Evolutionary conservation across 2,329 filamentous ascomycete species (phyloP), one percentile per base, ranked within the genome.

Genomic region (Pseudogymnoascus sp.): DNA sequence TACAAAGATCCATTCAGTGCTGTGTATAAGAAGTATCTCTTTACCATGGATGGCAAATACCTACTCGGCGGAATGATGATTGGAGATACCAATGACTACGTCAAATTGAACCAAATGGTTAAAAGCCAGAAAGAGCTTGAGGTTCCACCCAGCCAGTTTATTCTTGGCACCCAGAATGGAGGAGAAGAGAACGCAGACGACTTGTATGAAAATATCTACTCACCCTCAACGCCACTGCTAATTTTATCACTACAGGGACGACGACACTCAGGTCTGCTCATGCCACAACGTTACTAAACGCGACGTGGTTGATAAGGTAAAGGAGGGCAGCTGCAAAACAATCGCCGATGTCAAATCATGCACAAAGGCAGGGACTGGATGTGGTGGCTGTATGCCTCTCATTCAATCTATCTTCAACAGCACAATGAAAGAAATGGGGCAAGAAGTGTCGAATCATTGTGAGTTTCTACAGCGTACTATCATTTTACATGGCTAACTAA

Each of bases 11-110:
- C 92, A 0, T 96, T 96, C 73, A 83, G 87, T 64, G 87, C 91
- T 60, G 85, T 96, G 1, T 96, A 96, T 79, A 96, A 96, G 76
- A 96, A 96, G 73, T 96, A 95, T 75, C 79, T 96, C 10, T 96
- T 96, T 72, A 96, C 92, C 0, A 79, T 87, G 72, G 93, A 96
- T 72, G 92, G 92, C 25, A 96, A 96, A 74, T 93, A 93, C 71
- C 79, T 96, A 1, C 84, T 96, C 0, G 92, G 92, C n/a, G 93
- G 92, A 3, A 96, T 96, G 91, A 96, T 96, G 91, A 95, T 96
- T 66, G 93, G 92, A 41, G 92, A 96, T 71, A 96, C 91, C 0
- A 89, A 85, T 67, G 92, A 96, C 77, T 96, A 96, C 72, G 84
- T 96, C 77, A 96, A 93, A 75, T 78, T 96, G 21, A 90, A 96